phyloP scores from a whole-genome alignment of 2,329 filamentous ascomycete species.

The Colletotrichum sp. region DNA sequence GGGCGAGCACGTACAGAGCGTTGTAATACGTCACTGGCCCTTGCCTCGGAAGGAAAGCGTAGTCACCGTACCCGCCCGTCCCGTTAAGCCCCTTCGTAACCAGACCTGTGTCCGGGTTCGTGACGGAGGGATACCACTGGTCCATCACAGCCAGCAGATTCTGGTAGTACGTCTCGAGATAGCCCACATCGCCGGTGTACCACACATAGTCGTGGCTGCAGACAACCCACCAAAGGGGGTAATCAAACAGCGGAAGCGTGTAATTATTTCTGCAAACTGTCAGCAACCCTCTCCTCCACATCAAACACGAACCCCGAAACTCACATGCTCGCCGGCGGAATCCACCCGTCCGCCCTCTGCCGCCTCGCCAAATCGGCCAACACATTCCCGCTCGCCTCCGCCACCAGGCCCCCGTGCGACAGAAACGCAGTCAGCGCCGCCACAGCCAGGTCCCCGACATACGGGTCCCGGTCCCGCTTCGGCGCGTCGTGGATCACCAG shows the following conservation, averaged over 20 bases:
- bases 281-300: background rate
- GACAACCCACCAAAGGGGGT: constrained; percentile 58
- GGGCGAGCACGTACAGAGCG: constrained; percentile 52
- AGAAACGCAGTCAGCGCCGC: constrained; percentile 52
- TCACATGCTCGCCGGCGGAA: constrained; percentile 58
- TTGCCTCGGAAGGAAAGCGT: constrained; percentile 52
- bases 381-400: constrained; percentile 48
- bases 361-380: constrained; percentile 54
- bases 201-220: constrained; percentile 53
- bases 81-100: constrained; percentile 43
- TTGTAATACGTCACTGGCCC: constrained; percentile 59
- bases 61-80: constrained; percentile 50
- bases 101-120: constrained; percentile 40
- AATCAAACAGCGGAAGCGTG: constrained; percentile 53
- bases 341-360: constrained; percentile 57
- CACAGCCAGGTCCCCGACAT: constrained; percentile 57
- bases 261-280: constrained; percentile 43
- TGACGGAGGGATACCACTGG: constrained; percentile 48
- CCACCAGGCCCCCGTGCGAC: constrained; percentile 41
- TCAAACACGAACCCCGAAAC: constrained; percentile 4
- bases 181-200: constrained; percentile 52
- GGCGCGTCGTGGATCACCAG: constrained; percentile 54
- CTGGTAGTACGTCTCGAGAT: constrained; percentile 44
- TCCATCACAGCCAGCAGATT: constrained; percentile 47
- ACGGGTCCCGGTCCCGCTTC: constrained; percentile 58